Percentiles rank a stretch among this genome's conserved stretches.
Evolutionary conservation across 2,329 filamentous ascomycete genomes (phyloP).

Genomic region (Diaporthe eres): DNA sequence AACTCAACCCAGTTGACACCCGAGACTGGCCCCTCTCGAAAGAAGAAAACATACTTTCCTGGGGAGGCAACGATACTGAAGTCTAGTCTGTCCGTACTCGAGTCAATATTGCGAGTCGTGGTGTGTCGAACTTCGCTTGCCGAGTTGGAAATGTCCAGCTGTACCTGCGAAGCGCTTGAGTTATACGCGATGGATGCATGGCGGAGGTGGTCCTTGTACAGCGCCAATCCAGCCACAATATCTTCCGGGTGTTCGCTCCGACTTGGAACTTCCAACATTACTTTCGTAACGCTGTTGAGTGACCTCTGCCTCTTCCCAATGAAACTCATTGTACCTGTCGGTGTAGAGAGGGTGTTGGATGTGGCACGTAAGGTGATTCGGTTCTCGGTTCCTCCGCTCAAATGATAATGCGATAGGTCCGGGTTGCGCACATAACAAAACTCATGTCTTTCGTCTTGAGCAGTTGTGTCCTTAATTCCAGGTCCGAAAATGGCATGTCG

Average conservation of each 20-base stretch:
- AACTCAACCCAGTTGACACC: neutral
- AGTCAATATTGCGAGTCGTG: neutral
- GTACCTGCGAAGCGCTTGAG: neutral
- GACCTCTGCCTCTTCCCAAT: slow-evolving; percentile 2
- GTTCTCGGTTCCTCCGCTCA: neutral
- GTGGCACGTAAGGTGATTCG: neutral
- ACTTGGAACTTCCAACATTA: neutral
- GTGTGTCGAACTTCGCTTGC: neutral
- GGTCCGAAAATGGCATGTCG: neutral
- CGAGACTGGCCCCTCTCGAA: neutral
- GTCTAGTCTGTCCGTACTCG: neutral
- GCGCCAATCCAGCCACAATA: neutral
- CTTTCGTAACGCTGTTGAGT: neutral
- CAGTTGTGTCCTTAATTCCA: no score
- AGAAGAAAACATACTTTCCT: neutral
- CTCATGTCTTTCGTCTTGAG: neutral
- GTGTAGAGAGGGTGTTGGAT: neutral
- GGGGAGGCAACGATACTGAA: neutral
- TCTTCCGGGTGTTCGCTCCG: neutral
- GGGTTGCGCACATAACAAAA: slow-evolving; percentile 4
- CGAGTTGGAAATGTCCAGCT: neutral
- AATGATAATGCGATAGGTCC: neutral
- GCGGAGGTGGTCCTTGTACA: slow-evolving; percentile 18
- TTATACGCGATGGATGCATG: neutral
- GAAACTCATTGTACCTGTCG: neutral